Evolutionary conservation across 352 stramenopile species (phyloP).

Genomic region (Phytopythium aichiense): DNA sequence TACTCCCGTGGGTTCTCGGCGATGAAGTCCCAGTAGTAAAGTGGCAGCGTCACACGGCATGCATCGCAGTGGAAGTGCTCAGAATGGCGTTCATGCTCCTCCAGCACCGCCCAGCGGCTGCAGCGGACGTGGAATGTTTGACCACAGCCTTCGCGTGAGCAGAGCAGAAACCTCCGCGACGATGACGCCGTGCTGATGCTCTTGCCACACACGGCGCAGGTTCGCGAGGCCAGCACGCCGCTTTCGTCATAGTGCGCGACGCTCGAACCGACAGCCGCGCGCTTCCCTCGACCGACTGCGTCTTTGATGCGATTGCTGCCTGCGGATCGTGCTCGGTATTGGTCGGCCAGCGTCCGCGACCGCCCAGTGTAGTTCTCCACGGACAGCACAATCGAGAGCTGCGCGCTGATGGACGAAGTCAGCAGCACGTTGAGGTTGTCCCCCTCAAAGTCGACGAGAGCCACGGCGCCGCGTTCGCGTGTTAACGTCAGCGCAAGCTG

Average conservation of each 20-base stretch:
- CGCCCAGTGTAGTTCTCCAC: slow-evolving; percentile 58
- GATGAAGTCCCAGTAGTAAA: slow-evolving; percentile 72
- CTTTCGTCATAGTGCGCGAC: slow-evolving; percentile 52
- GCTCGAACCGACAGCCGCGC: slow-evolving; percentile 18
- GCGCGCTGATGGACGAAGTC: slow-evolving; percentile 35
- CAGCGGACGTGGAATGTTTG: slow-evolving; percentile 64
- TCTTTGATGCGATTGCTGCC: slow-evolving; percentile 12
- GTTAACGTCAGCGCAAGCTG: slow-evolving; percentile 34
- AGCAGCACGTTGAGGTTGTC: slow-evolving; percentile 63
- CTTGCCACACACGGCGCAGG: slow-evolving; percentile 52
- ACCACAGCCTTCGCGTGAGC: slow-evolving; percentile 40
- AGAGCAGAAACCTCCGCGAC: slow-evolving; percentile 31
- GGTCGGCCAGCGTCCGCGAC: slow-evolving; percentile 32
- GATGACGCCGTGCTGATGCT: slow-evolving; percentile 27
- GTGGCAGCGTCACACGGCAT: slow-evolving; percentile 25
- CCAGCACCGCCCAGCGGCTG: slow-evolving; percentile 54
- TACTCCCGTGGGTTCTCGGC: slow-evolving; percentile 28
- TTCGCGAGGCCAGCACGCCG: slow-evolving; percentile 39
- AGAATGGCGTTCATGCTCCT: slow-evolving; percentile 16
- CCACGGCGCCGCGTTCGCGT: slow-evolving; percentile 35
- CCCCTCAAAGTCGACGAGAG: slow-evolving; percentile 47
- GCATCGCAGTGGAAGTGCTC: slow-evolving; percentile 44
- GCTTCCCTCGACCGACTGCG: neutral
- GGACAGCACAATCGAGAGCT: slow-evolving; percentile 43
- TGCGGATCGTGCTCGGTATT: slow-evolving; percentile 23